Base-by-base conservation (phyloP, 1,139 yeast species). In the Zygosaccharomyces pseudobailii region DNA sequence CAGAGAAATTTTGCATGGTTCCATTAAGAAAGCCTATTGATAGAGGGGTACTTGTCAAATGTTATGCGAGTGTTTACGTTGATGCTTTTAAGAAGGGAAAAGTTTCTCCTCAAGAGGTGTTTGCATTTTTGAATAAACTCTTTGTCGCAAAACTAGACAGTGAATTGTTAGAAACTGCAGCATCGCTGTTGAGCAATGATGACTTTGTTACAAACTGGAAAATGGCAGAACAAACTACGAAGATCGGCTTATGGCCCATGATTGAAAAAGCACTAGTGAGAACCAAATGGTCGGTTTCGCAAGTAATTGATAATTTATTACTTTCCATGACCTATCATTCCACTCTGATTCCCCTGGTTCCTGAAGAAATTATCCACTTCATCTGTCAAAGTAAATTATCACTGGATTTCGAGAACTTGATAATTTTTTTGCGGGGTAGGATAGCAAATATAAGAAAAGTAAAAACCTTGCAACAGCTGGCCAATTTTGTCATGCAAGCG, bases 191-290 rank as follows among this genome's bases (percentile, higher is more conserved):
- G 1, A 27, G 24, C 30, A 32, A 19, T 13, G 34, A 38, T 4
- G n/a, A 17, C n/a, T 28, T 38, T 23, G 13, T 38, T 10, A 32
- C 17, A 27, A 28, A 27, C 3, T 45, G 44, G 44, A 17, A 31
- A 3, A 20, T 35, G 21, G 25, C 27, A 5, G 40, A 25, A 36
- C 24, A 22, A 22, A 27, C 28, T 8, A 37, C 43, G 13, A 36
- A 40, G 6, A 25, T 38, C 8, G 28, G 28, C 17, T 33, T 40
- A 17, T 47, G 50, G 50, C 17, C 40, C 6, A 28, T 47, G 25
- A 32, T 43, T n/a, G 27, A 34, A 21, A 21, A 23, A 19, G 34
- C 33, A 5, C 36, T 43, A 19, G 20, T 13, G n/a, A 36, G 42
- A 22, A n/a, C 17, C 17, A 38, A 28, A 23, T 21, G 34, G 22